Evolutionary conservation across 495 filamentous ascomycete species (phyloP).

Genomic region (Penicillium paxilli): DNA sequence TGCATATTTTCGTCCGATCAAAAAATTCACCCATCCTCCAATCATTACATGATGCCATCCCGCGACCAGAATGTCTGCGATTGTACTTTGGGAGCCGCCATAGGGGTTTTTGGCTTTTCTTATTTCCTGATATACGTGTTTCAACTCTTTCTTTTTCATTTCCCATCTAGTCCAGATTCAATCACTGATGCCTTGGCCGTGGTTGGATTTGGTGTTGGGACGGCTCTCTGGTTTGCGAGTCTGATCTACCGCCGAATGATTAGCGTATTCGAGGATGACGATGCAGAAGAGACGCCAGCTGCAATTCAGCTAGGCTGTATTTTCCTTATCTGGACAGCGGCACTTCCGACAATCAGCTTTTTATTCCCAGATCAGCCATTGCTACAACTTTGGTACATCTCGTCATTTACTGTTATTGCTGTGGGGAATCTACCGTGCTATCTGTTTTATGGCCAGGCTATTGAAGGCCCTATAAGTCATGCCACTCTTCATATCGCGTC

Average conservation of each 20-base stretch:
- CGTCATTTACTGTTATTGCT: constrained; percentile 1
- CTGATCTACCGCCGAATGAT: background rate
- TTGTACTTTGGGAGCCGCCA: constrained; percentile 2
- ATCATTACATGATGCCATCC: background rate
- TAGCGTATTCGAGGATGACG: background rate
- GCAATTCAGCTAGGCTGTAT: background rate
- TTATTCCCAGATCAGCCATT: background rate
- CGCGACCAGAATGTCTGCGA: constrained; percentile 4
- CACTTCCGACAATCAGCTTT: background rate
- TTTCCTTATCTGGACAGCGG: constrained; percentile 1
- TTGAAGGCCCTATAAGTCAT: background rate
- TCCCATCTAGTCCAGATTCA: constrained; percentile 1
- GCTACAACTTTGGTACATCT: background rate
- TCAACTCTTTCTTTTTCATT: constrained; percentile 14
- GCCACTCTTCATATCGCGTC: background rate
- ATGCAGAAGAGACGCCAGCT: background rate
- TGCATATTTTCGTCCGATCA: too few relatives aligned
- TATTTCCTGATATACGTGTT: constrained; percentile 11
- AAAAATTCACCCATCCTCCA: too few relatives aligned
- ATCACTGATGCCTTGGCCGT: constrained; percentile 10
- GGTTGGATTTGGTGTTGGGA: constrained; percentile 5
- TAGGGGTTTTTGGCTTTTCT: constrained; percentile 8
- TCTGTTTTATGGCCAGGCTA: background rate
- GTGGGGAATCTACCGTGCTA: constrained; percentile 1
- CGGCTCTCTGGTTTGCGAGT: background rate